Evolutionary conservation across 1,139 yeast genomes (phyloP), one percentile per base, ranked within the genome.

Genomic region (Wickerhamiella infanticola): DNA sequence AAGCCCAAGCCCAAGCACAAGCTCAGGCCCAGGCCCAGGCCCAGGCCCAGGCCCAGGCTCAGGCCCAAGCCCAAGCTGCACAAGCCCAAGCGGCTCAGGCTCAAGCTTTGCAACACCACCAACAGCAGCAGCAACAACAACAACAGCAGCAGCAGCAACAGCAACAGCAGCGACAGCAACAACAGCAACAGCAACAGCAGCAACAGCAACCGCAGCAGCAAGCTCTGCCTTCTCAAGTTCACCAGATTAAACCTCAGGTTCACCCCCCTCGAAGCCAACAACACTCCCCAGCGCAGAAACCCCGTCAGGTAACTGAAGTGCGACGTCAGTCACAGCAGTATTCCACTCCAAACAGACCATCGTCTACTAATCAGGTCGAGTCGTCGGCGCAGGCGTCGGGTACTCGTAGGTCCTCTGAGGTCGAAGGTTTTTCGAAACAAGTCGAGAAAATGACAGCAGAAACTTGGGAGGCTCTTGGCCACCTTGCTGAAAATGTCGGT

Each of bases 381-480:
- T 31, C 5, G 11, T 7, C 40, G 23, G 5, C 40, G 18, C 23
- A 23, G 3, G 13, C 29, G 33, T 33, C 29, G 18, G 13, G 24
- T 9, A 23, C 40, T 5, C 29, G 40, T 18, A 37, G 9, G 8
- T 4, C 33, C 24, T n/a, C 7, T 6, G 33, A 38, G 13, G 40
- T 9, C 11, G 25, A 24, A 24, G 51, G 48, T n/a, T 36, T 50
- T 54, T 79, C 57, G 40, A 65, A 60, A 46, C 65, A 66, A 49
- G 58, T 67, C 25, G 67, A 66, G 47, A 55, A 60, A 39, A 58
- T 88, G 45, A 84, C 90, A 33, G 82, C 88, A 3, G 93, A 86
- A 48, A 83, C 95, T 5, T 90, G 97, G 97, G 68, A 85, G 44
- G 90, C 94, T 18, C 79, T 88, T 48, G 71, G 96, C 29, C 77